These are phyloP conservation scores for Linnemannia exigua DNA, from an alignment of 192 early-diverging fungal genomes.

Conservation along the genomic window DNA sequence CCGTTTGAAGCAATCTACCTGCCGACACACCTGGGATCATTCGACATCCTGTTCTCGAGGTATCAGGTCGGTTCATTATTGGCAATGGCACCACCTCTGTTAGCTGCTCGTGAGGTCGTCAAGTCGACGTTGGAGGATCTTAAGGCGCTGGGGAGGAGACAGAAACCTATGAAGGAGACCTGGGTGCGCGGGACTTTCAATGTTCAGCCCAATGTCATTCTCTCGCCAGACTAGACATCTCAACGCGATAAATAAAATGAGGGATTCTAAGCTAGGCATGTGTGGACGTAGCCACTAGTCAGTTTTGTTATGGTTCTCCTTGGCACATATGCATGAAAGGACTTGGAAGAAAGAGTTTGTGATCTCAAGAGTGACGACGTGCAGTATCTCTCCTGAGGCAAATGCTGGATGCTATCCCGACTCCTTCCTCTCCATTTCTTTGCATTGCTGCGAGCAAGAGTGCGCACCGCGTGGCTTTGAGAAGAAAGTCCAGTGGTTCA, in stretches of 20 bases:
- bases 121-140: neutral
- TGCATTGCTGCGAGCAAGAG: neutral
- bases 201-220: neutral
- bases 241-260: neutral
- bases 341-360: neutral
- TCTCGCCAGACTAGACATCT: constrained; percentile 8
- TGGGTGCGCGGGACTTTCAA: constrained; percentile 4
- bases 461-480: neutral
- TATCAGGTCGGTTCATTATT: neutral
- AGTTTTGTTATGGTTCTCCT: neutral
- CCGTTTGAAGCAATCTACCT: constrained; percentile 3
- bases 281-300: neutral
- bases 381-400: neutral
- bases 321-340: neutral
- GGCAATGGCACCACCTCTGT: constrained; percentile 1
- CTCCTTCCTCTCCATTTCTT: neutral
- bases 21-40: constrained; percentile 12
- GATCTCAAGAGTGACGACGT: neutral
- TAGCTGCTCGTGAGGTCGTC: neutral
- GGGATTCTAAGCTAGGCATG: neutral
- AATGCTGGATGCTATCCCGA: neutral
- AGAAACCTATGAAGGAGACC: neutral
- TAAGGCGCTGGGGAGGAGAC: neutral
- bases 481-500: neutral
- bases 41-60: constrained; percentile 11